Evolutionary conservation across 768 basidiomycete species (phyloP), one percentile per base, ranked within the genome.

Genomic region (Hebeloma cylindrosporum): DNA sequence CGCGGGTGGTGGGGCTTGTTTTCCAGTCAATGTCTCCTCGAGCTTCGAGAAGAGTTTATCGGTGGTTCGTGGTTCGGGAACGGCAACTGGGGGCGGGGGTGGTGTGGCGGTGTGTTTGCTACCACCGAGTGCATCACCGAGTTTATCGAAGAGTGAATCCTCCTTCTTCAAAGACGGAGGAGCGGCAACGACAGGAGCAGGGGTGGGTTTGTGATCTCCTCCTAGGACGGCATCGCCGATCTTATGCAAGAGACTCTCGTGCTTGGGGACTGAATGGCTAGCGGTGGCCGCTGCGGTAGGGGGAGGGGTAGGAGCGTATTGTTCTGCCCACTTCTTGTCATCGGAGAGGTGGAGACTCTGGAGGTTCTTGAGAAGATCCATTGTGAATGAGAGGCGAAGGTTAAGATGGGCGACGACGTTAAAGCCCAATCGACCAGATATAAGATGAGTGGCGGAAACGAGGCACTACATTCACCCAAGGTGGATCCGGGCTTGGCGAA

Each of bases 281-380:
- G 43, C 16, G 7, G 11, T n/a, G 20, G 35, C 25, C 6, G 34
- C 27, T 11, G 43, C 9, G 9, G 44, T 50, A 23, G 32, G 33
- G 7, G 40, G 28, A 26, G 31, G 37, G 27, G 28, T 20, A 6
- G 26, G 27, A 16, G 41, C 26, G 18, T 33, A n/a, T 13, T 37
- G 28, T 27, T 39, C 21, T 6, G 33, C 21, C 2, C 26, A 10
- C 4, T 43, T 16, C 28, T 40, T 43, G 8, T 49, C 31, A 11
- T 33, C 41, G 14, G 28, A 14, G 36, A 44, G 27, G n/a, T 45
- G 35, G 14, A 41, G 40, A 13, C 33, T 32, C 11, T 51, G 40
- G 28, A 51, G 44, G 17, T 40, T 51, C 20, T 51, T 51, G 33
- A 51, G 40, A 36, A 51, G 29, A 38, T 51, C 50, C 50, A 51